phyloP scores from a whole-genome alignment of 345 rosid species.

The Populus ilicifolia region DNA sequence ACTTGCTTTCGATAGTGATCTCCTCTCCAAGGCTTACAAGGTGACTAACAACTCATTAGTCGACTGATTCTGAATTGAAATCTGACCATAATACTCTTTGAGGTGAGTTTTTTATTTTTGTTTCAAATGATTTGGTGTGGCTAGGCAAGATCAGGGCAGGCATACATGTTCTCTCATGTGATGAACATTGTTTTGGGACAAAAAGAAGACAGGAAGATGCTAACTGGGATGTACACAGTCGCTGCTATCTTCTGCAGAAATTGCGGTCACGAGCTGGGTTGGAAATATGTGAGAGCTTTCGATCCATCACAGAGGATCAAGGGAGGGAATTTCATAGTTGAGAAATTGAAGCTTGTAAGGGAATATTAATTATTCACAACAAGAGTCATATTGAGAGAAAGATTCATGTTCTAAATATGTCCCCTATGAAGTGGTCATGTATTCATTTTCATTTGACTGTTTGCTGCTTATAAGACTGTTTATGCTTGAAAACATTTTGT shows the following conservation, averaged over 20 bases:
- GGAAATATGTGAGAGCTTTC: constrained; percentile 36
- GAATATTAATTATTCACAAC: constrained; percentile 12
- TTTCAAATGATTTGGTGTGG: background rate
- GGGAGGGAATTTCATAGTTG: constrained; percentile 40
- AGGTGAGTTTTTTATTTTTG: too few relatives aligned
- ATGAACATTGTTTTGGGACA: constrained; percentile 40
- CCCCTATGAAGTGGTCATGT: background rate
- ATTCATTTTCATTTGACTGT: background rate
- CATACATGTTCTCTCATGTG: constrained; percentile 37
- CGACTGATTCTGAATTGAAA: background rate
- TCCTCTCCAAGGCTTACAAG: constrained; percentile 18
- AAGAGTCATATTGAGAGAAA: background rate
- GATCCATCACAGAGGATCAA: constrained; percentile 30
- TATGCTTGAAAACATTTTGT: too few relatives aligned
- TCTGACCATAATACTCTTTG: background rate
- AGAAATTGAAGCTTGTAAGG: constrained; percentile 30
- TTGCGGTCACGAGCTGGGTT: constrained; percentile 36
- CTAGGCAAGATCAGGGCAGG: constrained; percentile 39
- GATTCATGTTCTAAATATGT: background rate
- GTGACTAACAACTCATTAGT: constrained; percentile 7
- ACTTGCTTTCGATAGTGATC: constrained; percentile 27
- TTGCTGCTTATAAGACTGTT: background rate
- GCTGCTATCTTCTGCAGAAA: constrained; percentile 35
- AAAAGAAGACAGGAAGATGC: constrained; percentile 30
- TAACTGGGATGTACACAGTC: constrained; percentile 27